Conservation (phyloP, 164 flowering plant species). For the Magnolia officinalis region DNA sequence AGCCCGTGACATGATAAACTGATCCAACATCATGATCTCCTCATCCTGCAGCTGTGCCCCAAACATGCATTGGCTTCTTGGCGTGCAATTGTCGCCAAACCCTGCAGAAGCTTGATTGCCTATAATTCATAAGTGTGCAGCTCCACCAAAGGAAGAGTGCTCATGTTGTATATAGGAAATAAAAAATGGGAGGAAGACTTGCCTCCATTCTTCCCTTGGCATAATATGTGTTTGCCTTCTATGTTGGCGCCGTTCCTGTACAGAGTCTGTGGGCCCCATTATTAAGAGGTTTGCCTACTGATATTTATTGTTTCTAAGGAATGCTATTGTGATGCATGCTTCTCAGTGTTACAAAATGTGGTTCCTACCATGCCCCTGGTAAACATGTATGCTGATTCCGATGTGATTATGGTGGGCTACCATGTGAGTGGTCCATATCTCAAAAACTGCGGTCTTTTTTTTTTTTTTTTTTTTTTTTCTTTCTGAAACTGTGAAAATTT, state of each 20-base stretch:
- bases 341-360: not conserved
- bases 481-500: too few species aligned
- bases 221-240: conserved; percentile 68
- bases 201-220: conserved; percentile 94
- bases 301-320: not conserved
- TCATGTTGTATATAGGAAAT: conserved; percentile 10
- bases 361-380: too few species aligned
- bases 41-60: conserved; percentile 77
- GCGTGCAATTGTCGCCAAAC: conserved; percentile 83
- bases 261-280: not conserved
- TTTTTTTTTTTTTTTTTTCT: too few species aligned
- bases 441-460: too few species aligned
- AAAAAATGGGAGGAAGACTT: conserved; percentile 14
- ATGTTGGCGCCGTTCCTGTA: conserved; percentile 67
- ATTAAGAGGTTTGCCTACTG: conserved; percentile 1
- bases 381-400: too few species aligned
- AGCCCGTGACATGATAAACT: conserved; percentile 76
- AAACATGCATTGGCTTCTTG: conserved; percentile 87
- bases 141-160: not conserved
- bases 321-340: not conserved
- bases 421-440: too few species aligned
- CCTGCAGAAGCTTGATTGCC: conserved; percentile 39
- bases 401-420: too few species aligned
- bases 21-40: conserved; percentile 69
- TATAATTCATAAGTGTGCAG: not conserved